Base-by-base conservation (phyloP, 2,329 filamentous ascomycete species). In the Ophidiomyces ophidiicola region DNA sequence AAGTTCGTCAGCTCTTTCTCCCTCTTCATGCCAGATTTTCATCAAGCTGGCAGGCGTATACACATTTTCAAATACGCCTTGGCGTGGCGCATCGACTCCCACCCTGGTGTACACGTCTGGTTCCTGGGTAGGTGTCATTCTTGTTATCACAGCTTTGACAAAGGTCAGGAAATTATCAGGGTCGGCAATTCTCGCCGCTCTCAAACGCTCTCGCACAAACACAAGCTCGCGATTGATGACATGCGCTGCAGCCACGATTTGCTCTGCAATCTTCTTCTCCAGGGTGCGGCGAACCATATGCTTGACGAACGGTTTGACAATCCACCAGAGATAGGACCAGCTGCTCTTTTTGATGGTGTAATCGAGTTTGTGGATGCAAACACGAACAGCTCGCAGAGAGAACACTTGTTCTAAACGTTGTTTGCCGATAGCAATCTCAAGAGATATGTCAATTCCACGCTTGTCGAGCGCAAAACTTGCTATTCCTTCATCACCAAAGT, bases 1-100 rank as follows among this genome's bases (percentile, higher is more conserved):
- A 24, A 76, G 70, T 56, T 90, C 80, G 7, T 68, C 69, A 0
- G 82, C 83, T 46, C 69, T 66, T 23, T 67, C 62, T 0, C 75
- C 83, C 61, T 92, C 80, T 47, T 84, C 79, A 48, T 88, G 74
- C 83, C 85, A 93, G n/a, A 93, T 60, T 62, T 82, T 86, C 36
- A 90, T 82, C 18, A 94, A 66, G 58, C 86, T 94, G 0, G 85
- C 87, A 0, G 88, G 88, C 1, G 88, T 80, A 62, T 94, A 94
- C 1, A 85, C 73, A 3, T 81, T 83, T 49, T 77, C 76, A 66
- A 96, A 96, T 0, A 88, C 68, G 20, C 74, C 74, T 47, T 68
- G 64, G 11, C 69, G 64, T 0, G 71, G 72, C 19, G 72, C 67
- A 31, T 72, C 71, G 6, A 93, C 64, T 1, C 85, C 85, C 11